Evolutionary conservation across 73 alveolate species (phyloP), one percentile per base, ranked within the genome.

Genomic region (Effrenium voratum): DNA sequence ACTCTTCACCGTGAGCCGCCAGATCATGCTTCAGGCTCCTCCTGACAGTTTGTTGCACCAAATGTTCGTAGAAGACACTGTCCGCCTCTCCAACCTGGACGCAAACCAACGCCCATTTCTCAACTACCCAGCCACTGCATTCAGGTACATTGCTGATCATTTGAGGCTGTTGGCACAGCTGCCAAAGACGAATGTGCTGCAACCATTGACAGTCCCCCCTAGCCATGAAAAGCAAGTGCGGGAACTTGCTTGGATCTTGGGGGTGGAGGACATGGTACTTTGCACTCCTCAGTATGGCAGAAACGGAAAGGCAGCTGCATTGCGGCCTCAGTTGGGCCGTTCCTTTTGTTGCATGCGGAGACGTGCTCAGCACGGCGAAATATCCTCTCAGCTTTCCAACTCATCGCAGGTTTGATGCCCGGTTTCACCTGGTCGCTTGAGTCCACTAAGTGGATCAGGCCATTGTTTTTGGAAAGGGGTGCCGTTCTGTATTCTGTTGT

Each of bases 11-110:
- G 98, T 92, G 44, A 49, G 81, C 79, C 80, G 98, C 2, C 59
- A 55, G 52, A 47, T 92, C 28, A 75, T 92, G 98, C 82, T 92
- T 68, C 91, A 75, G 98, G 98, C 98, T 26, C 98, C 98, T 19
- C 79, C 87, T 15, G 82, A 40, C 40, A 50, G 82, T 34, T 77
- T 79, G 47, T 68, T 92, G n/a, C 47, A 45, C 75, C 22, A 5
- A 46, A n/a, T 92, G 92, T 92, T 92, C 47, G 38, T 47, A 28
- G 47, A 30, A 49, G 98, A 92, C 40, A 52, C 49, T 47, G 40
- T 32, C 32, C 52, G 63, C 77, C 87, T 92, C 47, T 92, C 98
- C 45, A 75, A 90, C 30, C 81, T 75, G 1, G 98, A 92, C 49
- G 91, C 92, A 10, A 76, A 92, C 24, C 92, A 76, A 66, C 80